Evolutionary conservation across 2,329 filamentous ascomycete species (phyloP).

Genomic region (Cercospora nicotianae): DNA sequence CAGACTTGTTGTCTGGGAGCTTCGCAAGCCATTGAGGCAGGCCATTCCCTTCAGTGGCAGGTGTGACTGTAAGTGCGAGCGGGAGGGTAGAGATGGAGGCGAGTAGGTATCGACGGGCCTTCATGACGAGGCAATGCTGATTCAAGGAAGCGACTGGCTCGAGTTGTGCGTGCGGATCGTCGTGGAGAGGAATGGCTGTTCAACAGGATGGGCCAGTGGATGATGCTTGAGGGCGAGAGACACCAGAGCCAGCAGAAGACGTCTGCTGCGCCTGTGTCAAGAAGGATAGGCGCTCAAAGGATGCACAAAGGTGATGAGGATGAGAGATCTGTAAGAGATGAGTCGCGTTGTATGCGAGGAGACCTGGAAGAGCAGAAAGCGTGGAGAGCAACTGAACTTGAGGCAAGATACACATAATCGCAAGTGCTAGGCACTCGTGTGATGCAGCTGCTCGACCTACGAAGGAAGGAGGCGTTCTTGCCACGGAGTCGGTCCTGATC

Average conservation of each 20-base stretch:
- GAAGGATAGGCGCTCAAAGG: constrained; percentile 13
- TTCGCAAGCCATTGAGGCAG: constrained; percentile 18
- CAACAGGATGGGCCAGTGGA: background rate
- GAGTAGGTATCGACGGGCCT: background rate
- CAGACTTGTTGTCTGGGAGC: constrained; percentile 14
- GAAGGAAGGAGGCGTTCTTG: too few relatives aligned
- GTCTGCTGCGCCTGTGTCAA: background rate
- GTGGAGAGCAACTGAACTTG: too few relatives aligned
- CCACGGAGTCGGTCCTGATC: too few relatives aligned
- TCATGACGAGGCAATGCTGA: background rate
- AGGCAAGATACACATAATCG: too few relatives aligned
- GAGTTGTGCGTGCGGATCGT: background rate
- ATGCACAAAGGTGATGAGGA: constrained; percentile 1
- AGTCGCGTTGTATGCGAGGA: background rate
- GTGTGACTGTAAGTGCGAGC: constrained; percentile 14
- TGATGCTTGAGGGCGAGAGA: background rate
- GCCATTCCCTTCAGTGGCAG: constrained; percentile 14
- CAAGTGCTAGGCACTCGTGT: too few relatives aligned
- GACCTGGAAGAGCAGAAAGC: too few relatives aligned
- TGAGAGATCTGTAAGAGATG: background rate
- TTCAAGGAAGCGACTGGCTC: background rate
- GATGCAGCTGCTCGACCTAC: too few relatives aligned
- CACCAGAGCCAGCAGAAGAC: constrained; percentile 6
- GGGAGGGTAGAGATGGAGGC: background rate
- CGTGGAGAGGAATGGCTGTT: background rate